Evolutionary conservation across 345 rosid species (phyloP).

Genomic region (Heritiera fomes): DNA sequence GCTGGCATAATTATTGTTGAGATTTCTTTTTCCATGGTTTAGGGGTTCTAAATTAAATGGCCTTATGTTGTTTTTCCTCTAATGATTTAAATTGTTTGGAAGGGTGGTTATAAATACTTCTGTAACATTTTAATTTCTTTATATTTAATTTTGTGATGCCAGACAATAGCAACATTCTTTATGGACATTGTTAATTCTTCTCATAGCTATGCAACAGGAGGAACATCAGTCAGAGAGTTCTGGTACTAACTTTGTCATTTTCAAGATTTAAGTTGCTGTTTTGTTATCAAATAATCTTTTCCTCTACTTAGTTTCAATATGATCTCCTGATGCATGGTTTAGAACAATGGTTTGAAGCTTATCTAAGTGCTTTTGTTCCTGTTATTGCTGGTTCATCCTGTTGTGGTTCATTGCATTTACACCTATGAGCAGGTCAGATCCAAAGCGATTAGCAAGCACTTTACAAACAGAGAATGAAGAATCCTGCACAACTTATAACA

Average conservation of each 20-base stretch:
- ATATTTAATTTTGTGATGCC: conserved; percentile 28
- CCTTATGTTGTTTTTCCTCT: background rate
- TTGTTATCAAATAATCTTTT: conserved; percentile 6
- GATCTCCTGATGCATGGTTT: background rate
- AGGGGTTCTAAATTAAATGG: background rate
- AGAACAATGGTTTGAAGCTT: background rate
- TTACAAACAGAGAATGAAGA: conserved; percentile 74
- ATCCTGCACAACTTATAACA: conserved; percentile 93
- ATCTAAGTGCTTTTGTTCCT: background rate
- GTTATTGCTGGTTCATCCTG: conserved; percentile 6
- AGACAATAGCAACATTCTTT: conserved; percentile 75
- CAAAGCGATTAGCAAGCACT: conserved; percentile 74
- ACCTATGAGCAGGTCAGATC: conserved; percentile 59
- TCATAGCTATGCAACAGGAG: conserved; percentile 92
- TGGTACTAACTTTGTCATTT: conserved; percentile 54
- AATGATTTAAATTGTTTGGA: background rate
- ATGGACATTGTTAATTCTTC: conserved; percentile 86
- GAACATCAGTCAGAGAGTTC: conserved; percentile 76
- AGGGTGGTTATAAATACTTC: background rate
- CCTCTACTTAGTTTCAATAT: background rate
- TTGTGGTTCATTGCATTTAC: conserved; percentile 16
- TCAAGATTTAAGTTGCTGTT: background rate
- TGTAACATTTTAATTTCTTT: background rate
- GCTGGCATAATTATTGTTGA: background rate
- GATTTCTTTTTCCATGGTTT: background rate